phyloP scores from a whole-genome alignment of 1,284 basidiomycete species.

The Filobasidium uniguttulatum region DNA sequence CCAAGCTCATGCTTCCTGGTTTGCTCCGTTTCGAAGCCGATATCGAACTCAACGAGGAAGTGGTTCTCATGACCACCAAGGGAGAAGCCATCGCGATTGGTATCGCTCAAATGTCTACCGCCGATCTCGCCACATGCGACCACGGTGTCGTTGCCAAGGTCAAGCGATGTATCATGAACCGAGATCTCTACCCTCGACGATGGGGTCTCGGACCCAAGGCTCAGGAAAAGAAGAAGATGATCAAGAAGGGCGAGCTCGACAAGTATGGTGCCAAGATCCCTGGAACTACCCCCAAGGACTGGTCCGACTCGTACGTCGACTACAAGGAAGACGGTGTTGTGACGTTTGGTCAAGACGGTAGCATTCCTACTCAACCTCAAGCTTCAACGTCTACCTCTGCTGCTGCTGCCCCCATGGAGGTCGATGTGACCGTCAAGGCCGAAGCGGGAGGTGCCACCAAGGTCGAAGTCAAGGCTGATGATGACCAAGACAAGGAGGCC shows the following conservation, averaged over 20 bases:
- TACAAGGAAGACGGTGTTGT: slow-evolving; percentile 44
- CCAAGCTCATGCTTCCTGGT: slow-evolving; percentile 99
- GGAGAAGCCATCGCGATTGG: slow-evolving; percentile 97
- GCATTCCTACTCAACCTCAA: slow-evolving; percentile 25
- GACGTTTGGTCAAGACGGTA: slow-evolving; percentile 13
- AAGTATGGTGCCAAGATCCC: slow-evolving; percentile 88
- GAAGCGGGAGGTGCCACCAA: slow-evolving; percentile 20
- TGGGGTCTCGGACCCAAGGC: slow-evolving; percentile 98
- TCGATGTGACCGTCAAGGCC: slow-evolving; percentile 36
- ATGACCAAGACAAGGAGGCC: slow-evolving; percentile 22
- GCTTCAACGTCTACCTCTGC: slow-evolving; percentile 46
- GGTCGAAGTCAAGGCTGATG: slow-evolving; percentile 37
- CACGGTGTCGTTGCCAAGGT: slow-evolving; percentile 99
- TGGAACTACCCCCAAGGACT: slow-evolving; percentile 79
- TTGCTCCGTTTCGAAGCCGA: slow-evolving; percentile 88
- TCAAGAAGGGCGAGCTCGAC: slow-evolving; percentile 90
- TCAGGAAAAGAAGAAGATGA: slow-evolving; percentile 93
- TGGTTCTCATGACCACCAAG: slow-evolving; percentile 99
- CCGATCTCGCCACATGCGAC: slow-evolving; percentile 94
- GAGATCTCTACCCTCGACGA: slow-evolving; percentile 91
- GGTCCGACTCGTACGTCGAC: slow-evolving; percentile 88
- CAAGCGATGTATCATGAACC: slow-evolving; percentile 99
- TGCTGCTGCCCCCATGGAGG: slow-evolving; percentile 17
- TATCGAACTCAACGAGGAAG: slow-evolving; percentile 90
- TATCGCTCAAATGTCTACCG: slow-evolving; percentile 96